A percentile compares a stretch with the other conserved stretches of the same genome.
phyloP scores from a whole-genome alignment of 1,284 basidiomycete genomes.

The Vanrija humicola region DNA sequence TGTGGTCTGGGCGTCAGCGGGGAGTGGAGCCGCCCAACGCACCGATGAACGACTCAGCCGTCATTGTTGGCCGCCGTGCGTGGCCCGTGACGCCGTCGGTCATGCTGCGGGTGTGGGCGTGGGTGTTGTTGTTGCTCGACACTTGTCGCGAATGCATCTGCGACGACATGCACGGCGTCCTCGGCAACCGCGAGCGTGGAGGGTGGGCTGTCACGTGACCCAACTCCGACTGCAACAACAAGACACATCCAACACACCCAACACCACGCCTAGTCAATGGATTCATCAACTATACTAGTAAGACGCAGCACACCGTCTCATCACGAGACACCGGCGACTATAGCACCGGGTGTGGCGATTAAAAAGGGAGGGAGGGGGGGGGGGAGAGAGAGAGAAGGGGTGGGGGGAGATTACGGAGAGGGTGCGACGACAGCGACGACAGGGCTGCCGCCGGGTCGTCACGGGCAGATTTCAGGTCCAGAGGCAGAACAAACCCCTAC shows the following conservation, averaged over 20 bases:
- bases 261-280: too few relatives aligned
- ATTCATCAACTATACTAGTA: neutral
- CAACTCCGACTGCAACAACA: too few relatives aligned
- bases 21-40: neutral
- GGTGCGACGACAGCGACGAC: conserved; percentile 8
- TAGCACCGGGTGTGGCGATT: conserved; percentile 39
- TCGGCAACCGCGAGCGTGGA: too few relatives aligned
- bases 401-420: neutral
- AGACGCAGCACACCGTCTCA: conserved; percentile 46
- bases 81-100: neutral
- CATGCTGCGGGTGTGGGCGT: neutral
- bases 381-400: neutral
- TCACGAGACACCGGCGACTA: conserved; percentile 43
- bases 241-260: too few relatives aligned
- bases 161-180: too few relatives aligned
- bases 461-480: neutral
- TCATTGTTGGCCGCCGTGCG: conserved; percentile 7
- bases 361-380: conserved; percentile 6
- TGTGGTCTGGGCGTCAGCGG: conserved; percentile 32
- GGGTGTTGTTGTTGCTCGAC: too few relatives aligned
- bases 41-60: conserved; percentile 18
- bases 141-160: too few relatives aligned
- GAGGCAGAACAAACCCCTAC: conserved; percentile 8
- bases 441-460: conserved; percentile 18
- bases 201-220: too few relatives aligned